Percentiles rank a stretch among this genome's conserved stretches.
These are phyloP conservation scores for Darksidea phi DNA, from an alignment of 495 filamentous ascomycete genomes.

Conservation along the genomic window DNA sequence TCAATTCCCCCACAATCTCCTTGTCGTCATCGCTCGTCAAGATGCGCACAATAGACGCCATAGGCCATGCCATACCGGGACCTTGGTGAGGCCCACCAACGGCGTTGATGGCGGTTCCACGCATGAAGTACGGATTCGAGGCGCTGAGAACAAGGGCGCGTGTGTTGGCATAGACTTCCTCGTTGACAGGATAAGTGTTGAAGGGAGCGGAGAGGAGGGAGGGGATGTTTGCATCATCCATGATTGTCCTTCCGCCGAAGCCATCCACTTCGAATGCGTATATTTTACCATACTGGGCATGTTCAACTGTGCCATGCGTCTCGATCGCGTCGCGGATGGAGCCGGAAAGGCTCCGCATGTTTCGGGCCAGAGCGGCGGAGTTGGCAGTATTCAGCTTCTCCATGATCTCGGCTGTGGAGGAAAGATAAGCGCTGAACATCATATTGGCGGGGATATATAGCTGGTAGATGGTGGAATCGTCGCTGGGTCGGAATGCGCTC, in stretches of 20 bases:
- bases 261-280: slow-evolving; percentile 65
- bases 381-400: slow-evolving; percentile 45
- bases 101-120: slow-evolving; percentile 53
- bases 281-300: slow-evolving; percentile 48
- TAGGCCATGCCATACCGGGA: slow-evolving; percentile 59
- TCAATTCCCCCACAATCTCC: slow-evolving; percentile 52
- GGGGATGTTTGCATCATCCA: slow-evolving; percentile 66
- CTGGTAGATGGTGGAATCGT: slow-evolving; percentile 61
- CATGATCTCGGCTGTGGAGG: slow-evolving; percentile 56
- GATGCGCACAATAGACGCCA: slow-evolving; percentile 58
- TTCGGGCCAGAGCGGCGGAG: slow-evolving; percentile 46
- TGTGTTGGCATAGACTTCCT: slow-evolving; percentile 55
- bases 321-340: slow-evolving; percentile 54
- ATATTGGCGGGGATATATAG: slow-evolving; percentile 66
- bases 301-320: slow-evolving; percentile 50
- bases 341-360: slow-evolving; percentile 54
- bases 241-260: slow-evolving; percentile 52
- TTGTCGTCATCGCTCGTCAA: slow-evolving; percentile 54
- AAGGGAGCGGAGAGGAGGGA: slow-evolving; percentile 56
- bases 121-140: slow-evolving; percentile 59
- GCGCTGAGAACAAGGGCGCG: slow-evolving; percentile 50
- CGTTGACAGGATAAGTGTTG: slow-evolving; percentile 48
- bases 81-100: slow-evolving; percentile 59
- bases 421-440: slow-evolving; percentile 63
- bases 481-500: slow-evolving; percentile 62